Evolutionary conservation across 1,139 yeast genomes (phyloP), one percentile per base, ranked within the genome.

Genomic region (Geotrichum cucujoidarum): DNA sequence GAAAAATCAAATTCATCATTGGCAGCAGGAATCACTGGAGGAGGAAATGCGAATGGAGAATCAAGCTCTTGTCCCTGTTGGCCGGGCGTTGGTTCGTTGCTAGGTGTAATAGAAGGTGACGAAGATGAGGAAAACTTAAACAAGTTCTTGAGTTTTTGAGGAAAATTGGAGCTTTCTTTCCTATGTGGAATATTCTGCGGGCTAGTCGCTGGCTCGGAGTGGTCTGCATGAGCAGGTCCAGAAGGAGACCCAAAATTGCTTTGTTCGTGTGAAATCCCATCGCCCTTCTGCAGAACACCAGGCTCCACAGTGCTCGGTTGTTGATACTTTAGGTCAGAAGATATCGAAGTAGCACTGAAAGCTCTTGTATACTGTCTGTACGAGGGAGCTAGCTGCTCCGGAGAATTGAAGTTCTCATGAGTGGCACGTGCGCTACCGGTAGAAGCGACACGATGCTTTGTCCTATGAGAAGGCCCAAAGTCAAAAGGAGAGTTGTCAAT

Each of bases 141-240:
- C 43, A 63, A 53, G 46, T 55, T 61, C 44, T 60, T 58, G 43
- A 63, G 55, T 44, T 61, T 57, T 49, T 57, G 64, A 30, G 59
- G 63, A 47, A 61, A 59, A 39, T 55, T 54, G 21, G 58, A 48
- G 24, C 47, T 17, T 4, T 27, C 27, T 17, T 33, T 30, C 13
- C 14, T 17, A 25, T 39, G 29, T 11, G 34, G 27, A 39, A 29
- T 25, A 17, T 34, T 22, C 2, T 29, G 43, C 5, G 43, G 24
- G 16, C 25, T 29, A 3, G 33, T 34, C 17, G 35, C n/a, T n/a
- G n/a, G n/a, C n/a, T n/a, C n/a, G n/a, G n/a, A n/a, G n/a, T n/a
- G n/a, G n/a, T 25, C 13, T 8, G 34, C 7, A 7, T 8, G 16
- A 10, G 16, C 34, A 8, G 34, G 34, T 8, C 34, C 34, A 10